Conservation (phyloP, 2,329 filamentous ascomycete genomes). For the Fusarium brevicatenulatum region DNA sequence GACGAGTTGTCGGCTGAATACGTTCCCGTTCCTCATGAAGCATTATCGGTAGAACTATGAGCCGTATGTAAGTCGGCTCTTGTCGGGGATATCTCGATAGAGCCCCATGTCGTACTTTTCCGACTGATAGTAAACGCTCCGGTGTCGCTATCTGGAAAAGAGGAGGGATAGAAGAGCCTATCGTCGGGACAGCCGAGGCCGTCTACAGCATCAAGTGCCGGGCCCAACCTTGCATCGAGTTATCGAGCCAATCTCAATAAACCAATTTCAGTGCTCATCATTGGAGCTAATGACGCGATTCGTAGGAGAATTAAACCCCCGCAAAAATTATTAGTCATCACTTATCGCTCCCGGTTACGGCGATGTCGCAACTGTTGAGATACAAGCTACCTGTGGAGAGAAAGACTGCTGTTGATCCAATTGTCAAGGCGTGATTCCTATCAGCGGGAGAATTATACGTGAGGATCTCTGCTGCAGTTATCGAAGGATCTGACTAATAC, state of each 20-base stretch:
- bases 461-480: not conserved
- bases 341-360: constrained; percentile 28
- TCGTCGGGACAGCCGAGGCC: constrained; percentile 15
- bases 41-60: not conserved
- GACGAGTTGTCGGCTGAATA: not conserved
- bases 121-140: not conserved
- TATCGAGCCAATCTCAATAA: constrained; percentile 36
- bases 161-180: not conserved
- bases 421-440: constrained; percentile 7
- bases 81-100: not conserved
- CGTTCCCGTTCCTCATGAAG: not conserved
- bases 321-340: constrained; percentile 39
- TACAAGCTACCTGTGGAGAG: not conserved
- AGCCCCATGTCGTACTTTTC: not conserved
- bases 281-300: constrained; percentile 42
- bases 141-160: not conserved
- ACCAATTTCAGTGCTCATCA: constrained; percentile 35
- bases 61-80: not conserved
- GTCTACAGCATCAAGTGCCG: not conserved
- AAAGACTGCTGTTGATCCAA: not conserved
- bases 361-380: constrained; percentile 39
- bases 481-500: constrained; percentile 19
- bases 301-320: constrained; percentile 4
- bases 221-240: not conserved
- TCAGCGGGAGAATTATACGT: constrained; percentile 2